A percentile compares a stretch with the other conserved stretches of the same genome.
Evolutionary conservation across 805 yeast genomes (phyloP).

Genomic region (Cyberlindnera sargentensis): DNA sequence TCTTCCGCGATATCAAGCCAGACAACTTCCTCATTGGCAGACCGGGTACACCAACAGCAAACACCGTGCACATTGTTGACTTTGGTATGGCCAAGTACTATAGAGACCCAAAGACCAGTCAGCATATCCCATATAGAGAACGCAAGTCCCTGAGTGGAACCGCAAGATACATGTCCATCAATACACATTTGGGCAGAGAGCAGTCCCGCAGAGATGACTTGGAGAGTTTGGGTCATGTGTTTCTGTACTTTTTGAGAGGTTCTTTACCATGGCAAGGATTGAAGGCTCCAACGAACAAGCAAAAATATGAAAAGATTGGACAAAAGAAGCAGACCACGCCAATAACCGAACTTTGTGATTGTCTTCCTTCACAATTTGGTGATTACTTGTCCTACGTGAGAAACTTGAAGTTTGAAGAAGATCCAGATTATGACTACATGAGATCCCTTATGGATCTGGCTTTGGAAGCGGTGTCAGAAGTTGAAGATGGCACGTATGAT

Average conservation of each 20-base stretch:
- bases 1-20: constrained; percentile 95
- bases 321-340: constrained; percentile 90
- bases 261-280: constrained; percentile 98
- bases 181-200: constrained; percentile 95
- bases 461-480: constrained; percentile 60
- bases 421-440: constrained; percentile 89
- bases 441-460: constrained; percentile 73
- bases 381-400: constrained; percentile 87
- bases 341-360: constrained; percentile 72
- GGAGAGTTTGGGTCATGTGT: constrained; percentile 94
- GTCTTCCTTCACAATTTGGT: constrained; percentile 78
- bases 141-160: constrained; percentile 95
- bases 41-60: constrained; percentile 77
- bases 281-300: constrained; percentile 96
- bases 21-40: constrained; percentile 94
- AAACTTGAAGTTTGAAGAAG: constrained; percentile 83
- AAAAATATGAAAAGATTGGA: constrained; percentile 95
- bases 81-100: constrained; percentile 99
- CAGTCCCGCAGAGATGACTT: constrained; percentile 95
- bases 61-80: constrained; percentile 83
- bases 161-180: constrained; percentile 97
- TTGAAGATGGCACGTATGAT: constrained; percentile 86
- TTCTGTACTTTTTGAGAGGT: constrained; percentile 90
- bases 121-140: constrained; percentile 95
- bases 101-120: constrained; percentile 92